Evolutionary conservation across 352 stramenopile species (phyloP).

Genomic region (Pythium oligandrum): DNA sequence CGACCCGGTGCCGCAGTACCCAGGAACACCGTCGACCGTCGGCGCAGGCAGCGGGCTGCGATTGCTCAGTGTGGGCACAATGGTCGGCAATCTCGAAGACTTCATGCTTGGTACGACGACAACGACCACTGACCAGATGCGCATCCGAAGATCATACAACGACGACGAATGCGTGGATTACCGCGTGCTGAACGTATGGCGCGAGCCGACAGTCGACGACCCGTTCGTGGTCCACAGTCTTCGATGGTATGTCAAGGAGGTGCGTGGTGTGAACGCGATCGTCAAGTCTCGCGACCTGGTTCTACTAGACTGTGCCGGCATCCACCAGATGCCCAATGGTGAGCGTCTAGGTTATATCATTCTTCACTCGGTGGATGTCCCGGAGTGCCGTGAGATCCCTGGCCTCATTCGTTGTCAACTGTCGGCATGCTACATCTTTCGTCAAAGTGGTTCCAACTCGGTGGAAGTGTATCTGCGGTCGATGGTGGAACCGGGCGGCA

Average conservation of each 20-base stretch:
- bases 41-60: neutral
- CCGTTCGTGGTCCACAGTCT: slow-evolving; percentile 17
- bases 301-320: slow-evolving; percentile 10
- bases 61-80: slow-evolving; percentile 9
- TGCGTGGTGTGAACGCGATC: slow-evolving; percentile 7
- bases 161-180: slow-evolving; percentile 45
- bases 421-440: slow-evolving; percentile 38
- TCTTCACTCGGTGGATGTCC: slow-evolving; percentile 41
- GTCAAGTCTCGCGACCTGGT: slow-evolving; percentile 11
- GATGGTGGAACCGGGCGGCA: slow-evolving; percentile 36
- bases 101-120: slow-evolving; percentile 35
- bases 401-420: slow-evolving; percentile 33
- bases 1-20: slow-evolving; percentile 2
- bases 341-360: slow-evolving; percentile 31
- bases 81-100: slow-evolving; percentile 18
- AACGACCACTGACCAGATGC: slow-evolving; percentile 37
- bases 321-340: neutral
- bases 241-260: slow-evolving; percentile 20
- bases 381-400: slow-evolving; percentile 24
- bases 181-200: slow-evolving; percentile 41
- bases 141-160: slow-evolving; percentile 45
- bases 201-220: slow-evolving; percentile 21
- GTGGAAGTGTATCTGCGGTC: slow-evolving; percentile 46
- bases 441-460: slow-evolving; percentile 15
- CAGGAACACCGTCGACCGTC: neutral